Evolutionary conservation across 352 stramenopile species (phyloP), one percentile per base, ranked within the genome.

Genomic region (Phytopythium oedochilum): DNA sequence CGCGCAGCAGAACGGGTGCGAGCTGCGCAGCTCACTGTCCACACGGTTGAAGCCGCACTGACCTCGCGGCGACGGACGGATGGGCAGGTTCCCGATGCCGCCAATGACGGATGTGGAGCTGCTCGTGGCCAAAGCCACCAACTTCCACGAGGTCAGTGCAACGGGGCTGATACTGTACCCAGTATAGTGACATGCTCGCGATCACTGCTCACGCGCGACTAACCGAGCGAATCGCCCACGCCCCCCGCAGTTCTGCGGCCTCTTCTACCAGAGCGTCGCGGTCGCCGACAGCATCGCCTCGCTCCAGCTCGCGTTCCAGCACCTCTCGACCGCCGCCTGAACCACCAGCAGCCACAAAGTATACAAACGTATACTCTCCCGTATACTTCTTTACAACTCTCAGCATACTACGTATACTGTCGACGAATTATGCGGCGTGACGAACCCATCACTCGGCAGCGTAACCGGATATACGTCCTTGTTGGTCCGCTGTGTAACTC

Each of bases 61-160:
- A 42, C 17, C 9, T 1, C 40, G 58, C 8, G 57, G 22, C 42
- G 39, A 12, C 49, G 43, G n/a, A n/a, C n/a, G n/a, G n/a, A 4
- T n/a, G 1, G 20, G 11, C 42, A 76, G 75, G 48, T 75, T 79
- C 35, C 66, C 59, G 23, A 74, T 74, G 17, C 77, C 78, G 40
- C 78, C 71, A 17, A 78, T 86, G 36, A 39, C 36, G 11, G 75
- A 83, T 35, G 64, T 83, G 23, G 75, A 88, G 59, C 60, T 67
- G 44, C 66, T 85, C 42, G 69, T 71, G 17, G 69, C 71, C 52
- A 83, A 80, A 57, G 76, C 75, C 59, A 50, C 57, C n/a, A 78
- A 28, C 45, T 86, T 85, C 66, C 75, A 68, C 55, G 75, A 88
- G 73, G 78, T 85, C 42, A 31, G 42, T 48, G 42, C 23, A 4